Evolutionary conservation across 75 land plant genomes (phyloP).

Genomic region (Ceratopteris richardii): DNA sequence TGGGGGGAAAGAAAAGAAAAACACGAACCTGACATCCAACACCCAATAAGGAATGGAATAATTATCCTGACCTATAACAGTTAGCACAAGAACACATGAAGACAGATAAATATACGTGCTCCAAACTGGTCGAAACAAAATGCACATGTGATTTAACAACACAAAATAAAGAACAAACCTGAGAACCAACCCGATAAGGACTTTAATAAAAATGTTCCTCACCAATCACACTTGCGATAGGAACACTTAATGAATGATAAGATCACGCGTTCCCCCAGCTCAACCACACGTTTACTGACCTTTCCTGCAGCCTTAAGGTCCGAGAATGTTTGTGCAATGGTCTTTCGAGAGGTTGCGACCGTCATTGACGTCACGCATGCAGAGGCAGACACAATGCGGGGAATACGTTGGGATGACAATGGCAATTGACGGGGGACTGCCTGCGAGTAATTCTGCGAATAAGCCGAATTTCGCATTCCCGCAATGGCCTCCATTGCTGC

Average conservation of each 20-base stretch:
- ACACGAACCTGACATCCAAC: neutral
- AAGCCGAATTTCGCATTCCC: no score
- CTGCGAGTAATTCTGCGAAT: no score
- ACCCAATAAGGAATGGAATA: neutral
- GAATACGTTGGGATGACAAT: neutral
- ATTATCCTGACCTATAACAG: no score
- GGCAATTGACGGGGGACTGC: no score
- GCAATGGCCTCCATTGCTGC: neutral
- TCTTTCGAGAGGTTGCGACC: neutral
- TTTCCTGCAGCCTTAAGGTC: neutral
- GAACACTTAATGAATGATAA: no score
- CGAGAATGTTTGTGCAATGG: slow-evolving; percentile 3
- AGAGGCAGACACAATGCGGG: neutral
- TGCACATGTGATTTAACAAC: neutral
- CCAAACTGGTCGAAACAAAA: neutral
- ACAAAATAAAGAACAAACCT: neutral
- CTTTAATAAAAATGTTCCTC: neutral
- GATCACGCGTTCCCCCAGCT: no score
- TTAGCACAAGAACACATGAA: no score
- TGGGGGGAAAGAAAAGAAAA: neutral
- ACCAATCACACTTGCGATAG: neutral
- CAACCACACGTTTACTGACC: no score
- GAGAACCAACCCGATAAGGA: neutral
- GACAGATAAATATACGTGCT: neutral
- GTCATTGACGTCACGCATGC: neutral